Evolutionary conservation across 768 basidiomycete species (phyloP).

Genomic region (Boletus tomentosulus): DNA sequence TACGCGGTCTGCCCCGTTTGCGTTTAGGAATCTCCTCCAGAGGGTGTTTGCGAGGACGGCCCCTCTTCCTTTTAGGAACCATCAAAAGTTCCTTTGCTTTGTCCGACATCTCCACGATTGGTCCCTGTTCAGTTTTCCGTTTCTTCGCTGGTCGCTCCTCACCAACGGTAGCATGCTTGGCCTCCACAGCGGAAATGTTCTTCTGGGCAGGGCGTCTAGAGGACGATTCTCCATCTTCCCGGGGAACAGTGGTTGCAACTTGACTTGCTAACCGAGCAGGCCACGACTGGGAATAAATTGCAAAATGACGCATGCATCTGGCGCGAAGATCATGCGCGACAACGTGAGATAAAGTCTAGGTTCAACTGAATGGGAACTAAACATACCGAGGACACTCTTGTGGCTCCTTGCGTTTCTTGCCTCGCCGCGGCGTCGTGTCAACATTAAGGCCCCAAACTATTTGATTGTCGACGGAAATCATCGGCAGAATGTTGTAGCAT

Average conservation of each 20-base stretch:
- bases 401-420: conserved; percentile 56
- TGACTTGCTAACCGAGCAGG: conserved; percentile 53
- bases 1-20: conserved; percentile 34
- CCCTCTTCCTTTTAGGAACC: conserved; percentile 30
- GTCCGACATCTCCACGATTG: conserved; percentile 28
- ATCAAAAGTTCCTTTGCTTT: conserved; percentile 33
- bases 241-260: conserved; percentile 43
- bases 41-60: conserved; percentile 35
- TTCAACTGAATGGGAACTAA: conserved; percentile 23
- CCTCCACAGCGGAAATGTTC: conserved; percentile 46
- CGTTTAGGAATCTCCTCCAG: conserved; percentile 30
- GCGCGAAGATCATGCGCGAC: conserved; percentile 9
- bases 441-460: conserved; percentile 69
- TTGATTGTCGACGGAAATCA: conserved; percentile 71
- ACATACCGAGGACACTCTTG: conserved; percentile 73
- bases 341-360: conserved; percentile 10
- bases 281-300: conserved; percentile 72
- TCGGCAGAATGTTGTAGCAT: conserved; percentile 65
- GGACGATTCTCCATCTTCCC: conserved; percentile 39
- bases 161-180: conserved; percentile 47
- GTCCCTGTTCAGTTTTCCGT: conserved; percentile 42
- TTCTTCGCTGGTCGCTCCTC: conserved; percentile 44
- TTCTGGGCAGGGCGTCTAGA: conserved; percentile 51
- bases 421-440: conserved; percentile 41
- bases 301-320: conserved; percentile 77